Evolutionary conservation across 306 rosid genomes (phyloP), one percentile per base, ranked within the genome.

Genomic region (Ziziphus jujuba): DNA sequence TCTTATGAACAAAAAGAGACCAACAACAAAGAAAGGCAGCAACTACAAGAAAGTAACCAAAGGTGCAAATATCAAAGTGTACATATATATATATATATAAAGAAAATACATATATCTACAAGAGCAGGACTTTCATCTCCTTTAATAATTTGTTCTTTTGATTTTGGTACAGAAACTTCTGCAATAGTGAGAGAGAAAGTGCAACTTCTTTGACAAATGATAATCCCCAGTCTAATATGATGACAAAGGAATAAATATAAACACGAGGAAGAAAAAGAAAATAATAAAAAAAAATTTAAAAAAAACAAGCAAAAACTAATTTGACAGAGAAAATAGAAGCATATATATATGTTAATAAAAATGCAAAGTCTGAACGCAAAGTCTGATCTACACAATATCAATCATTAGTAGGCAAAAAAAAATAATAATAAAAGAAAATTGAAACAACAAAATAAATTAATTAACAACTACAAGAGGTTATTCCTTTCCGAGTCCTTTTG

Each of bases 101-200:
- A 19, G 5, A 20, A 12, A 12, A 6, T 11, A 9, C 3, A 49
- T 28, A 34, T 24, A 65, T 31, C 25, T 38, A 15, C 44, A 44
- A 61, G 52, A 60, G 64, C 62, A 60, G 67, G 58, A 63, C 52
- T 58, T 40, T 16, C 35, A 15, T 31, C 45, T 20, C 52, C 68
- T 75, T 33, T 52, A 68, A 15, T 79, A 80, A 70, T 76, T 69
- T 71, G 48, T 76, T 72, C 38, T 47, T 66, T 50, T 68, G 67
- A 63, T 70, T 62, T 66, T 24, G 45, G 54, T 72, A 70, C 77
- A 68, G 63, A 47, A 74, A 81, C 72, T 69, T 73, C 54, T 55
- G 35, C 23, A 53, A 36, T 58, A 59, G 70, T 62, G 47, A 72
- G 76, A 75, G 33, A 28, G 33, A 45, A 68, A 72, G 45, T 45